These are phyloP conservation scores for Didymella segeticola DNA, from an alignment of 2,329 filamentous ascomycete genomes.

Conservation along the genomic window DNA sequence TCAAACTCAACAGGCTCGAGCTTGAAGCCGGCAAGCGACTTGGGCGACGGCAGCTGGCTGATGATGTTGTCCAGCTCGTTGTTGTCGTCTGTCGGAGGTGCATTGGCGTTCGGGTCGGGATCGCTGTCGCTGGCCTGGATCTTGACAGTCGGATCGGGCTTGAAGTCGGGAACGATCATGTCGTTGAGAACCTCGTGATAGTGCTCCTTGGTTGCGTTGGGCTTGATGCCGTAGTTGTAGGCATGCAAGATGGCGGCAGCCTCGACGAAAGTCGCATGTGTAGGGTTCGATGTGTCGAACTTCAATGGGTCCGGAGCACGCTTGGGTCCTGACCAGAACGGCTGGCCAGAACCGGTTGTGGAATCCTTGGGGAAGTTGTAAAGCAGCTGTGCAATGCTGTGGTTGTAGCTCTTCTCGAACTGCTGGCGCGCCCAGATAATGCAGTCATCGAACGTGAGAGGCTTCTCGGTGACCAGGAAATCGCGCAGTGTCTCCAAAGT, in stretches of 20 bases:
- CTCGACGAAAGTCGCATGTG: slow-evolving; percentile 87
- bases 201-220: slow-evolving; percentile 73
- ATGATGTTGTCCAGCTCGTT: slow-evolving; percentile 78
- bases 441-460: slow-evolving; percentile 92
- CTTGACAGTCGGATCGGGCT: slow-evolving; percentile 87
- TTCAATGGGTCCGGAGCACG: slow-evolving; percentile 90
- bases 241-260: slow-evolving; percentile 91
- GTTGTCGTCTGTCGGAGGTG: slow-evolving; percentile 70
- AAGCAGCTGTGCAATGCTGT: slow-evolving; percentile 91
- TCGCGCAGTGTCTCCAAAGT: slow-evolving; percentile 90
- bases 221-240: slow-evolving; percentile 97
- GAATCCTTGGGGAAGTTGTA: slow-evolving; percentile 98
- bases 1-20: slow-evolving; percentile 94
- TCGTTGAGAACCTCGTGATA: slow-evolving; percentile 84
- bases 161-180: slow-evolving; percentile 95
- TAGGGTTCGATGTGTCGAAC: slow-evolving; percentile 83
- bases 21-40: slow-evolving; percentile 84
- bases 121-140: slow-evolving; percentile 97
- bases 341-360: slow-evolving; percentile 82
- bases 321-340: slow-evolving; percentile 98
- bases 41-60: slow-evolving; percentile 76
- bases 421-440: slow-evolving; percentile 92
- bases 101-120: slow-evolving; percentile 82
- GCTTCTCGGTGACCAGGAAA: slow-evolving; percentile 89
- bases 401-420: slow-evolving; percentile 97